A percentile compares a stretch with the other conserved stretches of the same genome.
These are phyloP conservation scores for Steccherinum ochraceum DNA, from an alignment of 768 basidiomycete species.

Conservation along the genomic window DNA sequence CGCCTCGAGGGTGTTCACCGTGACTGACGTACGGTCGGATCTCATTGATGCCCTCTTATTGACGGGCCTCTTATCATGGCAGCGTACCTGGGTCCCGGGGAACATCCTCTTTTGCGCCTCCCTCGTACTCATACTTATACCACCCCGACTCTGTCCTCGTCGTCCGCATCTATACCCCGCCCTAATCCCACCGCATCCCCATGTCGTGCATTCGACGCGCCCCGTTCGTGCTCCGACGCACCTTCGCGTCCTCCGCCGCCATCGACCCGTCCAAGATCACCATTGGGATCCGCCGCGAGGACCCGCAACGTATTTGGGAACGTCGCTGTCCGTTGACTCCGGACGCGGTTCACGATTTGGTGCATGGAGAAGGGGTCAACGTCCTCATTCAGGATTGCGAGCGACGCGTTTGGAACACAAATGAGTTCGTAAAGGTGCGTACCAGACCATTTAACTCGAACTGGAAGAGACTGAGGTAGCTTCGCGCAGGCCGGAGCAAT, in stretches of 20 bases:
- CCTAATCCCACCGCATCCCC: background rate
- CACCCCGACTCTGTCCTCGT: background rate
- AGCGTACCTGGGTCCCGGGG: background rate
- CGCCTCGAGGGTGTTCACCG: background rate
- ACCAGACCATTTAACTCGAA: too few species aligned
- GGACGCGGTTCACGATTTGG: conserved; percentile 55
- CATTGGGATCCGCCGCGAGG: conserved; percentile 68
- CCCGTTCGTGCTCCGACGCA: conserved; percentile 1
- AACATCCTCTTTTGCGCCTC: background rate
- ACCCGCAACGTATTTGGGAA: conserved; percentile 80
- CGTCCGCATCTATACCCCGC: too few species aligned
- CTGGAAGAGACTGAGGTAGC: too few species aligned
- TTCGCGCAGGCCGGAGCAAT: conserved; percentile 81
- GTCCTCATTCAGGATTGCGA: conserved; percentile 77
- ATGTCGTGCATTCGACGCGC: conserved; percentile 10
- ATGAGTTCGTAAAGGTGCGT: conserved; percentile 62
- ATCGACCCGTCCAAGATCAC: conserved; percentile 22
- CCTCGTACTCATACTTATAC: background rate
- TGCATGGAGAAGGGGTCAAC: conserved; percentile 45
- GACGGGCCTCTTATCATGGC: background rate
- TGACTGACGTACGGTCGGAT: background rate
- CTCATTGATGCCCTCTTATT: background rate
- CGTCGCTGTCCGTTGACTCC: conserved; percentile 81
- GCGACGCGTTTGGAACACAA: conserved; percentile 61
- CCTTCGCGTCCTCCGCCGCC: background rate